Conservation (phyloP, 306 rosid genomes). For the Trichosanthes truncata region DNA sequence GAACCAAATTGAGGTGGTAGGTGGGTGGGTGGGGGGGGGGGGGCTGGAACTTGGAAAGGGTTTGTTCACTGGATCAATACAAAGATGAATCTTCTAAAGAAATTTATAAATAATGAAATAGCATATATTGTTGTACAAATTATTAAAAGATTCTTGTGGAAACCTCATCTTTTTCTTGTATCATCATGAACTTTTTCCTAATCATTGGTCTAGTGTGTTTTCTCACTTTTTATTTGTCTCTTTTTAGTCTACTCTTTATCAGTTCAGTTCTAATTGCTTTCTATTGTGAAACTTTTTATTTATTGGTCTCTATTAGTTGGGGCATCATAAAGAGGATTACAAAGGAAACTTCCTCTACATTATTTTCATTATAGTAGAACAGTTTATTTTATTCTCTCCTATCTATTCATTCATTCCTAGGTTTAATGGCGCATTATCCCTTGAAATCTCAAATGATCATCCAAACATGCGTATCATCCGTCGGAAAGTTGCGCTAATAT, state of each 20-base stretch:
- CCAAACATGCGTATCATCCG: slow-evolving; percentile 74
- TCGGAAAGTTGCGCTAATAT: slow-evolving; percentile 80
- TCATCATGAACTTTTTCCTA: background rate
- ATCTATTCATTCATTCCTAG: slow-evolving; percentile 33
- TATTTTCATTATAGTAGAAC: background rate
- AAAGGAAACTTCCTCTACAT: background rate
- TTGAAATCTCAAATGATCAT: slow-evolving; percentile 84
- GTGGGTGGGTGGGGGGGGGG: too few relatives aligned
- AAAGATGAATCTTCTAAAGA: background rate
- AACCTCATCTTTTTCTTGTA: background rate
- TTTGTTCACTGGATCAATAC: background rate
- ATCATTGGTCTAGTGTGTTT: background rate
- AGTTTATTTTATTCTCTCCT: background rate
- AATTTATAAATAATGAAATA: background rate
- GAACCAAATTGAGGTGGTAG: too few relatives aligned
- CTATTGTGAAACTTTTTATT: background rate
- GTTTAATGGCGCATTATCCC: slow-evolving; percentile 91
- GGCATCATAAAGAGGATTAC: background rate
- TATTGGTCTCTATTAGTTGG: background rate
- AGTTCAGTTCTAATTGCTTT: background rate
- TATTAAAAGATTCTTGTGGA: background rate
- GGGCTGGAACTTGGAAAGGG: too few relatives aligned
- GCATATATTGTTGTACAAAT: background rate
- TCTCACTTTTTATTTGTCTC: background rate
- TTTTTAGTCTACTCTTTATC: background rate